phyloP scores from a whole-genome alignment of 78 protist genomes.

The Diacronema lutheri region DNA sequence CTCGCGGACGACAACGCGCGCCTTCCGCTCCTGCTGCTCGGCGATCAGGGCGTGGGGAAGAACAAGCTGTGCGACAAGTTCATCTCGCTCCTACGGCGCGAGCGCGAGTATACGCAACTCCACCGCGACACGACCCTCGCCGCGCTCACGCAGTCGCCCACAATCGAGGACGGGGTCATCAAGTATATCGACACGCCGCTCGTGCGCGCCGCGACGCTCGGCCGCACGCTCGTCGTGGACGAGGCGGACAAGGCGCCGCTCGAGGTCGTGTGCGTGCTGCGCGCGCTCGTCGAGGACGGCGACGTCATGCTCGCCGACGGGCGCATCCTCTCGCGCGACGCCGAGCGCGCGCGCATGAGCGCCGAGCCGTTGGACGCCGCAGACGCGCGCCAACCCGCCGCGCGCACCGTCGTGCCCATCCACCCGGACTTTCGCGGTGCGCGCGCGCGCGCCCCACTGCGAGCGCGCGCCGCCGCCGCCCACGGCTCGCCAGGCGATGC shows the following conservation, averaged over 20 bases:
- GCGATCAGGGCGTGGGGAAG: conserved; percentile 78
- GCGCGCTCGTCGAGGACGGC: conserved; percentile 1
- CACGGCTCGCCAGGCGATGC: neutral
- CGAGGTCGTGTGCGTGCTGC: conserved; percentile 55
- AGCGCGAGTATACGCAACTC: conserved; percentile 78
- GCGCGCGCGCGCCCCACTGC: neutral
- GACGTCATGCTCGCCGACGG: neutral
- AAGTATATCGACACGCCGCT: conserved; percentile 59
- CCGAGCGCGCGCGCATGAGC: too few species aligned
- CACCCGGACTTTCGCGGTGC: too few species aligned
- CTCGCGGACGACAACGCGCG: conserved; percentile 32
- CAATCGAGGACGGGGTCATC: conserved; percentile 38
- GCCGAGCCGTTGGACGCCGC: too few species aligned
- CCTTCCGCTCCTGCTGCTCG: conserved; percentile 60
- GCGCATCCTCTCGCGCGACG: neutral
- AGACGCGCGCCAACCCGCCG: too few species aligned
- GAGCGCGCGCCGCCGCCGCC: neutral
- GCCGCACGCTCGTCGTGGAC: conserved; percentile 71
- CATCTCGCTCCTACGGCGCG: conserved; percentile 22
- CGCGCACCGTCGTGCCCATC: too few species aligned
- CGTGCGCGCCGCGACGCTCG: conserved; percentile 54
- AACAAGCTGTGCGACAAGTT: conserved; percentile 69
- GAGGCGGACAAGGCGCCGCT: conserved; percentile 82
- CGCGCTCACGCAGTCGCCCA: conserved; percentile 54
- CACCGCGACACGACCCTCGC: conserved; percentile 83